Evolutionary conservation across 176 grass and related monocot species (phyloP).

Genomic region (Cenchrus fungigraminus): DNA sequence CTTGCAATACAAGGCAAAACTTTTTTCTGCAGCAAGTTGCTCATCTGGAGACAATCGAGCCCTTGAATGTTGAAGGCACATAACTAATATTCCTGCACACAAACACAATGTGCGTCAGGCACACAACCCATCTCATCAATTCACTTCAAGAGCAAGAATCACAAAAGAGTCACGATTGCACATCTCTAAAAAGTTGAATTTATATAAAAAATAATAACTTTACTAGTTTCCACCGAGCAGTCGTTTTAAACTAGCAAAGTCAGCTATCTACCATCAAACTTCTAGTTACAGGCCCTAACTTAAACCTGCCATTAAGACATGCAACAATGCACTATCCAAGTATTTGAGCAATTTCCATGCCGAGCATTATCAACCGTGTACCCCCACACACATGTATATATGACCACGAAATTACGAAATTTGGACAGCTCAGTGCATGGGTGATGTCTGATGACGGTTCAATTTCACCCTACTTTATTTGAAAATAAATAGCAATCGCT

Average conservation of each 20-base stretch:
- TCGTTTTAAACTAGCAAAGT: neutral
- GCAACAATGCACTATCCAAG: slow-evolving; percentile 13
- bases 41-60: slow-evolving; percentile 72
- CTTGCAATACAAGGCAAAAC: slow-evolving; percentile 93
- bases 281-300: neutral
- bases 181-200: neutral
- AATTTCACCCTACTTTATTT: too few species aligned
- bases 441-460: too few species aligned
- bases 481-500: too few species aligned
- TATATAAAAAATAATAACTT: slow-evolving; percentile 33
- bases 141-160: neutral
- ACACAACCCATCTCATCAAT: neutral
- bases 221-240: neutral
- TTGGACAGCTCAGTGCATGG: too few species aligned
- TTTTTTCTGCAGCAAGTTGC: slow-evolving; percentile 90
- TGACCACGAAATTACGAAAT: too few species aligned
- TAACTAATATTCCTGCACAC: slow-evolving; percentile 51
- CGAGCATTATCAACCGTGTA: too few species aligned
- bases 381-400: too few species aligned
- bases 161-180: neutral
- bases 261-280: neutral
- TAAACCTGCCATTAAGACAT: neutral
- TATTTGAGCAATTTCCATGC: neutral
- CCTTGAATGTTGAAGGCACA: slow-evolving; percentile 81
- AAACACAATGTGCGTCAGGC: slow-evolving; percentile 40